A percentile compares a stretch with the other conserved stretches of the same genome.
Conservation (phyloP, 2,329 filamentous ascomycete genomes). For the Dactylellina leptospora region DNA sequence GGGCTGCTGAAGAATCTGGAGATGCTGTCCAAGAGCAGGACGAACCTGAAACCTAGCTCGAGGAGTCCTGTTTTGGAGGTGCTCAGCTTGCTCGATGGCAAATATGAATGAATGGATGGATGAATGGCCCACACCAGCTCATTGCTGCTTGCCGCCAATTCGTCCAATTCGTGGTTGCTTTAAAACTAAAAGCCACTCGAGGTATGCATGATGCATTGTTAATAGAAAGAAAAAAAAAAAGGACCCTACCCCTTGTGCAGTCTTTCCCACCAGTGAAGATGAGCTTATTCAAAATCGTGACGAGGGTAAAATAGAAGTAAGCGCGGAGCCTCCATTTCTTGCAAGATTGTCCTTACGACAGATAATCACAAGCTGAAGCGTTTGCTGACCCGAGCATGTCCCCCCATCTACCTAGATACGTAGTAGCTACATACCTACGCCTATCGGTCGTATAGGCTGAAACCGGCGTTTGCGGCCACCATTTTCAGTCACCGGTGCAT, state of each 20-base stretch:
- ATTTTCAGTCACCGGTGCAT: neutral
- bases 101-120: neutral
- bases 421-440: no score
- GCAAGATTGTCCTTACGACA: conserved; percentile 6
- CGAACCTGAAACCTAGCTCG: conserved; percentile 17
- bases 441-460: conserved; percentile 14
- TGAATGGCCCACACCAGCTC: no score
- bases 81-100: neutral
- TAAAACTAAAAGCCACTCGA: neutral
- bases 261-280: conserved; percentile 11
- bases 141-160: conserved; percentile 1
- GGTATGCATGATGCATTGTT: conserved; percentile 21
- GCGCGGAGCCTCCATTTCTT: neutral
- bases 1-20: neutral
- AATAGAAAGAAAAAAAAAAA: no score
- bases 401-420: neutral
- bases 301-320: no score
- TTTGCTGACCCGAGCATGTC: neutral
- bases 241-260: conserved; percentile 3
- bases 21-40: neutral
- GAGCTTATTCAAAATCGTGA: conserved; percentile 25
- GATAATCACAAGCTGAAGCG: conserved; percentile 5
- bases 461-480: conserved; percentile 33
- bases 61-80: neutral
- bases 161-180: conserved; percentile 1